Evolutionary conservation across 2,329 filamentous ascomycete genomes (phyloP), one percentile per base, ranked within the genome.

Genomic region (Hirsutella thompsonii): DNA sequence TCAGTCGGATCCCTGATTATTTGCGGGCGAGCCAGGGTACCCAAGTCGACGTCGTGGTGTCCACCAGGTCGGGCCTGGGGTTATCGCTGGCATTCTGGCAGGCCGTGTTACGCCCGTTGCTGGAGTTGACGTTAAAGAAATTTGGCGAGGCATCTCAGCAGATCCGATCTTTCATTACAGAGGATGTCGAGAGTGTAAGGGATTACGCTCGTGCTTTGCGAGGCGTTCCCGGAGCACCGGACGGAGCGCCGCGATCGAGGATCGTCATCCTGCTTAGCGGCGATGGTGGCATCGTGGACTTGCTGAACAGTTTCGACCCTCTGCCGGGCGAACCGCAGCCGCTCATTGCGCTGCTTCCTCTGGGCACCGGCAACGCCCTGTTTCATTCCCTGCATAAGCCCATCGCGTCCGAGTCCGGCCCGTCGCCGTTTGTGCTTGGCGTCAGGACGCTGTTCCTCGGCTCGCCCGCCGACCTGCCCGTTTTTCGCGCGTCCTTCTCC

Each of bases 271-370:
- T 96, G 11, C 69, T 95, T 5, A 90, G 83, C 38, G 90, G 90
- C 6, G 90, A 96, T 57, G 90, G 90, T 13, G 90, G 88, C 5
- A 60, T 94, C 2, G 73, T 88, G 16, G 90, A 96, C 51, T 66
- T 92, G 1, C 67, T 94, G 44, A 93, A 95, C 54, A 74, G 58
- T 20, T 54, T 58, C 10, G 48, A 54, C 20, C 47, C 49, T 1
- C 40, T 44, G 1, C 32, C 41, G 2, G 44, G 43, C 13, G 33
- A 41, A 1, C 30, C 46, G 1, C 51, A 55, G 5, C 71, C 74
- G 0, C 58, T 68, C 2, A 54, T 82, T 26, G 67, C 65, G 0
- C 54, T 78, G 13, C 56, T 82, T 14, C 79, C 79, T 1, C 64
- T 82, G 0, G 79, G 79, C 11, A 82, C 79, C 0, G 79, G 73